Base-by-base conservation (phyloP, 2,329 filamentous ascomycete species). In the Gyromitra esculenta region DNA sequence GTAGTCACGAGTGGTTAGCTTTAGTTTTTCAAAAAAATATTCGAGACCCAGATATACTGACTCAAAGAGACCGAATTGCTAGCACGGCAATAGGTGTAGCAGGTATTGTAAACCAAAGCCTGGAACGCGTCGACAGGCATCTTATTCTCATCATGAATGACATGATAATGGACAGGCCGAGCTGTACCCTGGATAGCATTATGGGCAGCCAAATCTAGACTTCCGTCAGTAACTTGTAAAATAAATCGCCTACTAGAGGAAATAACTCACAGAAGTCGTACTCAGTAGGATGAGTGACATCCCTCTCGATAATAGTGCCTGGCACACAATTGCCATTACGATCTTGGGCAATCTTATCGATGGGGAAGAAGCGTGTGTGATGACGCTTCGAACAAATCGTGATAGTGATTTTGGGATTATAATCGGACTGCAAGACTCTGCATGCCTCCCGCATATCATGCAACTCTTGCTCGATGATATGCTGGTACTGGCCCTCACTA, bases 321-420 rank as follows among this genome's bases (percentile, higher is more conserved):
- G 95, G 95, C 0, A 95, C 83, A 0, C 94, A 88, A 81, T 98
- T 99, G 45, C 87, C 88, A 79, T 97, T 96, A 63, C 87, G 87
- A 82, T 99, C 96, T 5, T 85, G 87, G 11, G 85, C 84, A 1
- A 75, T 77, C 8, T 79, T 82, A 73, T 88, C 86, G 18, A 83
- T 84, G 0, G 96, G 95, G 85, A 98, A 98, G 83, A 97, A 94
- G 15, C 96, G 92, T 68, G 97, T 90, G 81, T 97, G 95, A 80
- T 99, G 96, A 1, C 96, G 91, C 87, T 99, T 99, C 0, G 92
- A 94, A 0, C 92, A 94, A 59, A 98, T 88, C 52, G 97, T 89
- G 9, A 97, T 93, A 0, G 94, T 94, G 81, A 97, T 90, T 82
- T 92, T 92, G 1, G 92, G 87, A 13, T 84, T 64, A 31, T 79